Evolutionary conservation across 2,329 filamentous ascomycete genomes (phyloP), one percentile per base, ranked within the genome.

Genomic region (Botrytis cinerea): DNA sequence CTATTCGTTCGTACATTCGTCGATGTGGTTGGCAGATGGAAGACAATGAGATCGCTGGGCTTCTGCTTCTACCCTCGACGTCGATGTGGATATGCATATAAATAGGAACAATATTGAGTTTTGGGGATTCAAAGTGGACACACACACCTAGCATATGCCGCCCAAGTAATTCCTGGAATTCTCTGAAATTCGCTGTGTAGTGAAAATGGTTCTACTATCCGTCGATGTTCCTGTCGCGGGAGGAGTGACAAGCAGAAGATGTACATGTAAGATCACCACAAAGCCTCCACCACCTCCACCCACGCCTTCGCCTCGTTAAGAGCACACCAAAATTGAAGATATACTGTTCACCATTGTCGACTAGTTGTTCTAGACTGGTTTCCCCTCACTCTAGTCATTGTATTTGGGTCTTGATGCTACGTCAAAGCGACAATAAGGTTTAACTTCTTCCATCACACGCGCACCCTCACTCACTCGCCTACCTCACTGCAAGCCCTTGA

Each of bases 341-440:
- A 61, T 61, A 62, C 60, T n/a, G 25, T n/a, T 43, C 60, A 43
- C 16, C 38, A 20, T 45, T 43, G 4, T 18, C 14, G 28, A 8
- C 25, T 28, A 63, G 12, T 2, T 7, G 25, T 28, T 28, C 61
- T 45, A 45, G 61, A 63, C 61, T 20, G 20, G 9, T 43, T 28
- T 63, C 38, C 60, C 61, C 61, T 63, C 38, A 38, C 38, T 45
- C 7, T 63, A 57, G 25, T 57, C 2, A 16, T 18, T 4, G 14
- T 57, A 18, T 20, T 43, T 63, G 16, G 12, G 16, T 45, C 60
- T 28, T 28, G 60, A 43, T 43, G 12, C 40, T 40, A 28, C 14
- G 38, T 63, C 60, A 63, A 43, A 63, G 38, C 38, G 60, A 63
- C n/a, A 63, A 28, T 45, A 28, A 63, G 25, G 60, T 63, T 63